A percentile compares a stretch with the other conserved stretches of the same genome.
Evolutionary conservation across 495 filamentous ascomycete species (phyloP).

Genomic region (Penicillium mononematosum): DNA sequence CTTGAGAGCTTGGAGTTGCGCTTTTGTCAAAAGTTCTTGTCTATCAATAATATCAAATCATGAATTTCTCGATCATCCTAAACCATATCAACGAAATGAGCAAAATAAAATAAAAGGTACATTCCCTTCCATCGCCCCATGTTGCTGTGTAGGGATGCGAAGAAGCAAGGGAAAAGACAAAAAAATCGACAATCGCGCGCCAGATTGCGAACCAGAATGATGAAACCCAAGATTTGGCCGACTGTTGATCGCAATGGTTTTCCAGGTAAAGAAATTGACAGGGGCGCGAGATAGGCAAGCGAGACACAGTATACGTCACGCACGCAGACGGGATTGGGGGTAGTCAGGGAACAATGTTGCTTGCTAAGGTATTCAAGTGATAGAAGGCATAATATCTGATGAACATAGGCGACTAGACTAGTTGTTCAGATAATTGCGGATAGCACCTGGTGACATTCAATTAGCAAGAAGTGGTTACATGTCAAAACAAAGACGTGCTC

Average conservation of each 20-base stretch:
- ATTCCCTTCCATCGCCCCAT: constrained; percentile 13
- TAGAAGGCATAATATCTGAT: constrained; percentile 16
- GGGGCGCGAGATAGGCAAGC: constrained; percentile 1
- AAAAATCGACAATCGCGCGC: constrained; percentile 9
- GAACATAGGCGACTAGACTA: constrained; percentile 16
- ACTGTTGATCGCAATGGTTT: constrained; percentile 5
- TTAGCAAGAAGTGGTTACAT: constrained; percentile 11
- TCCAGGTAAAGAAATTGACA: constrained; percentile 13
- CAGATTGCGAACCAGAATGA: constrained; percentile 13
- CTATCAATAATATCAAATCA: constrained; percentile 15
- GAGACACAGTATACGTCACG: constrained; percentile 25
- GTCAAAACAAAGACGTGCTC: constrained; percentile 13
- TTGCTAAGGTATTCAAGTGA: constrained; percentile 30
- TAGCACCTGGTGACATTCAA: constrained; percentile 52
- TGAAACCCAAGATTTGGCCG: constrained; percentile 9
- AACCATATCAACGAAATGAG: constrained; percentile 18
- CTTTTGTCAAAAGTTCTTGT: neutral
- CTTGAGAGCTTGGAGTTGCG: constrained; percentile 2
- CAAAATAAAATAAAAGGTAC: constrained; percentile 11
- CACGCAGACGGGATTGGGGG: constrained; percentile 16
- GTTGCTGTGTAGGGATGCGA: constrained; percentile 15
- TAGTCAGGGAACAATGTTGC: constrained; percentile 16
- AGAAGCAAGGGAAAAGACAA: neutral
- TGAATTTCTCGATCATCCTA: constrained; percentile 25
- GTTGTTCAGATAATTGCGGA: constrained; percentile 68